Base-by-base conservation (phyloP, 306 rosid species). In the Ochetophila trinervis region DNA sequence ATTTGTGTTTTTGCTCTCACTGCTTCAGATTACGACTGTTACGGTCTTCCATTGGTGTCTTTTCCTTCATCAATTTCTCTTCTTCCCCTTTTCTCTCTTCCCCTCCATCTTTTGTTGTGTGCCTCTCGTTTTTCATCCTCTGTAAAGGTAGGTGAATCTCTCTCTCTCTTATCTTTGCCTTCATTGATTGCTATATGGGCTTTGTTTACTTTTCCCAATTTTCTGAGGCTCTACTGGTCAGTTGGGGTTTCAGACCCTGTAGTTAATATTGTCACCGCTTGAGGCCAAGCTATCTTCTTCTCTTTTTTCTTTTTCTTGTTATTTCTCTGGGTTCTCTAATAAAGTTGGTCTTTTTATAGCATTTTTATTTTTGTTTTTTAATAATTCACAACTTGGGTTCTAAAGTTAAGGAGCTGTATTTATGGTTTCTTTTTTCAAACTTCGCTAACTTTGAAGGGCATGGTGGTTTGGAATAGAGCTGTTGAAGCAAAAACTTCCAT, bases 11-110 rank as follows among this genome's bases (percentile, higher is more conserved):
- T 32, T 49, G 48, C 60, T 64, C 69, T 67, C 76, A 72, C 68
- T 78, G 82, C 71, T 66, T 21, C 35, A 66, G 57, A 76, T 66
- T 70, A 73, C 71, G 83, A 74, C 69, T 52, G 61, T 68, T 80
- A 74, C 77, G 80, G 72, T 52, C 81, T 76, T 54, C 58, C 67
- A 66, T 55, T 71, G 66, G 85, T 79, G 71, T 80, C 86, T 75
- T 76, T 80, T 78, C 51, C 65, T 15, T 77, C 71, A 69, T 80
- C 86, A 58, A 79, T 84, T 84, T 62, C 75, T 78, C 64, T 63
- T 21, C 72, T 42, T 17, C 80, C 42, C 12, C 66, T 73, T 44
- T 1, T 9, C 60, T 63, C 9, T 74, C 71, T 73, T 40, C 72
- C 27, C 24, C 35, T 22, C 55, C 32, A 13, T 58, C 60, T 24